phyloP scores from a whole-genome alignment of 202 grass and related monocot species.

The Zoysia matrella region DNA sequence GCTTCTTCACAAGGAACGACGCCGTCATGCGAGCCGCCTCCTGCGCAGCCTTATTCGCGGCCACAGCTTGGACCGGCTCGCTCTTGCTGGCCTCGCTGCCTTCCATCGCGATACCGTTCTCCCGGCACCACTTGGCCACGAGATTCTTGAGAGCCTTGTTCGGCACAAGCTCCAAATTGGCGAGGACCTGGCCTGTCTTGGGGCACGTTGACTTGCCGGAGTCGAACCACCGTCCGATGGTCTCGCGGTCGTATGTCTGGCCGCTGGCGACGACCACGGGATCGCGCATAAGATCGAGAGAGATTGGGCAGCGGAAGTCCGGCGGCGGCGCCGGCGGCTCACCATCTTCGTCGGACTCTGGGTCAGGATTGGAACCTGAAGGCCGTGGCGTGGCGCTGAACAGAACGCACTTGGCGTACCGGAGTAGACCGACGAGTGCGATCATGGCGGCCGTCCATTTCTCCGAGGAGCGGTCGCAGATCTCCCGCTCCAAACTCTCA shows the following conservation, averaged over 20 bases:
- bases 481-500: too few species aligned
- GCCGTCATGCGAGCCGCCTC: slow-evolving; percentile 94
- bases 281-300: slow-evolving; percentile 87
- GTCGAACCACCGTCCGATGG: slow-evolving; percentile 77
- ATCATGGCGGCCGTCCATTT: too few species aligned
- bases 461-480: too few species aligned
- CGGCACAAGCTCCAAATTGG: slow-evolving; percentile 65
- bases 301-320: slow-evolving; percentile 96
- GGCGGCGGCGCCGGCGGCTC: slow-evolving; percentile 56
- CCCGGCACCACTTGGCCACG: slow-evolving; percentile 85
- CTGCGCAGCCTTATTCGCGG: slow-evolving; percentile 78
- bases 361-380: slow-evolving; percentile 39
- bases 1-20: slow-evolving; percentile 77
- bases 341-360: slow-evolving; percentile 45
- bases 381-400: slow-evolving; percentile 59
- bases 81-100: slow-evolving; percentile 46
- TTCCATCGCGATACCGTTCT: slow-evolving; percentile 70
- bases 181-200: slow-evolving; percentile 75
- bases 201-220: slow-evolving; percentile 91
- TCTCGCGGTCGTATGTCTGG: slow-evolving; percentile 90
- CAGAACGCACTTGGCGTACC: too few species aligned
- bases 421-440: too few species aligned
- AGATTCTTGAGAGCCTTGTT: slow-evolving; percentile 94
- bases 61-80: slow-evolving; percentile 43
- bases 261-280: slow-evolving; percentile 84